These are phyloP conservation scores for Xerocomus tenax DNA, from an alignment of 1,284 basidiomycete genomes.

Conservation along the genomic window DNA sequence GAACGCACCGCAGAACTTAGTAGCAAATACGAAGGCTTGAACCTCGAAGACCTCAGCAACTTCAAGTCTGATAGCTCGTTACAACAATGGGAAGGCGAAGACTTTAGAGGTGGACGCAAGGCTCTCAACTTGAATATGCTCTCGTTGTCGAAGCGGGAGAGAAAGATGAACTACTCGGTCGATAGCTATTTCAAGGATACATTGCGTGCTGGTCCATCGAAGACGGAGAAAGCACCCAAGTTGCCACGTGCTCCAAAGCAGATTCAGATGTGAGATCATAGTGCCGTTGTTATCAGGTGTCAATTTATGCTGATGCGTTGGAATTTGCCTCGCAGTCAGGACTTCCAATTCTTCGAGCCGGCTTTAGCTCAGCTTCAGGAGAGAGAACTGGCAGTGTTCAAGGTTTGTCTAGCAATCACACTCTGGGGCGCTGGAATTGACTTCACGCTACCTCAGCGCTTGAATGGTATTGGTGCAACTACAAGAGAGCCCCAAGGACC, in stretches of 20 bases:
- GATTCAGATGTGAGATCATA: constrained; percentile 59
- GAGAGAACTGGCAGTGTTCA: constrained; percentile 75
- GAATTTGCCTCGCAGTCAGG: constrained; percentile 51
- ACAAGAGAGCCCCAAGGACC: constrained; percentile 60
- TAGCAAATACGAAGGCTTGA: constrained; percentile 87
- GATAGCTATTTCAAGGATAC: constrained; percentile 93
- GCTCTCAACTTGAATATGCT: constrained; percentile 72
- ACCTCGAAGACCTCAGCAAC: constrained; percentile 88
- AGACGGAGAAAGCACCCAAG: constrained; percentile 78
- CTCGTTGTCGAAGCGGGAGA: constrained; percentile 90
- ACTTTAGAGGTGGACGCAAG: constrained; percentile 74
- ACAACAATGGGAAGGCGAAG: constrained; percentile 95
- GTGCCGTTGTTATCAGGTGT: neutral
- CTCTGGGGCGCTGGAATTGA: neutral
- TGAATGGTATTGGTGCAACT: constrained; percentile 71
- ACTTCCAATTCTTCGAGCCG: constrained; percentile 95
- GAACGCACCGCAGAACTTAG: constrained; percentile 84
- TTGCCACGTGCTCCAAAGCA: constrained; percentile 86
- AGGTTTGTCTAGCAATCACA: constrained; percentile 36
- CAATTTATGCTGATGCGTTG: neutral
- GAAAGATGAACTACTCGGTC: constrained; percentile 93
- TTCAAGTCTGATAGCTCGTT: constrained; percentile 90
- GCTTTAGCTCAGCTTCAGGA: constrained; percentile 81
- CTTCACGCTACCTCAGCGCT: constrained; percentile 34
- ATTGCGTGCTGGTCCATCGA: constrained; percentile 69